phyloP scores from a whole-genome alignment of 768 basidiomycete species.

The Lenzites betulinus region DNA sequence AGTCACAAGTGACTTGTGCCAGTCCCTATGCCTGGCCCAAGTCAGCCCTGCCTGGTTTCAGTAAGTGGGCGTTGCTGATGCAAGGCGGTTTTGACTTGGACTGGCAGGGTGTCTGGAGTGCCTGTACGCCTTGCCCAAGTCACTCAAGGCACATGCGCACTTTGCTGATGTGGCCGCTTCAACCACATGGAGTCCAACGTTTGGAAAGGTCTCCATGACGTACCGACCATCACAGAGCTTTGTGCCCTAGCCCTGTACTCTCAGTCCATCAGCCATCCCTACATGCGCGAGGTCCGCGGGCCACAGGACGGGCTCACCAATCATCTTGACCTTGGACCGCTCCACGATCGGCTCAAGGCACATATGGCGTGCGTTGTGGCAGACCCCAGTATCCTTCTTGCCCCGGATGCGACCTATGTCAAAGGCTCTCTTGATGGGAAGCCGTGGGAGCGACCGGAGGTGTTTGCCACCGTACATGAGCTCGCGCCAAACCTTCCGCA shows the following conservation, averaged over 20 bases:
- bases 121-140: no score
- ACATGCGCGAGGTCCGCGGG: conserved; percentile 9
- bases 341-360: conserved; percentile 18
- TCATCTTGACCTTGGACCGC: conserved; percentile 18
- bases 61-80: no score
- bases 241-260: conserved; percentile 21
- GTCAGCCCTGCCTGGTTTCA: no score
- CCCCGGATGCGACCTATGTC: conserved; percentile 3
- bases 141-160: no score
- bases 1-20: no score
- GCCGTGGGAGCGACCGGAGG: conserved; percentile 10
- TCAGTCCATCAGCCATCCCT: conserved; percentile 22
- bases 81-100: no score
- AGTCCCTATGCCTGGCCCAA: no score
- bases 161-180: conserved; percentile 8
- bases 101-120: no score
- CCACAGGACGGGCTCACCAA: conserved; percentile 5
- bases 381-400: conserved; percentile 26
- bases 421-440: conserved; percentile 19
- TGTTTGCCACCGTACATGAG: conserved; percentile 17
- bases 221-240: conserved; percentile 24
- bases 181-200: conserved; percentile 40
- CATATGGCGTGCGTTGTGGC: conserved; percentile 24
- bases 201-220: conserved; percentile 13
- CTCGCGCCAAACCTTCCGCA: conserved; percentile 17